These are phyloP conservation scores for Cordyceps sp. DNA, from an alignment of 2,329 filamentous ascomycete species.

Conservation along the genomic window DNA sequence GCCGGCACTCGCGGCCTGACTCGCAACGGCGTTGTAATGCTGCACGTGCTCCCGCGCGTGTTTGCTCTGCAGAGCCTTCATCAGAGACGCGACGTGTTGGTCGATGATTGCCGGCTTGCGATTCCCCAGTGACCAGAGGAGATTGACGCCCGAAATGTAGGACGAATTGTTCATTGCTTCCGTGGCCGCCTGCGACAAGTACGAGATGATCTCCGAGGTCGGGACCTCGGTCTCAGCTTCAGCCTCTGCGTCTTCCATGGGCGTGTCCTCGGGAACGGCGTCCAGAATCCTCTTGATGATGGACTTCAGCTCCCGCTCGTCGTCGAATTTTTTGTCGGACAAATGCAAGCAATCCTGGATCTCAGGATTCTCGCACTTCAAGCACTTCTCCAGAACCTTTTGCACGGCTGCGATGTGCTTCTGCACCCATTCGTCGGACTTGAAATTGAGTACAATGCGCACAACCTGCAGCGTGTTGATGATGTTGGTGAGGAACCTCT, in stretches of 20 bases:
- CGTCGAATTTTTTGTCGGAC: slow-evolving; percentile 51
- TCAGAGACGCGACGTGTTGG: slow-evolving; percentile 68
- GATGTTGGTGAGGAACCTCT: slow-evolving; percentile 72
- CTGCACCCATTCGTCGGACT: slow-evolving; percentile 80
- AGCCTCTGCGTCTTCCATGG: slow-evolving; percentile 61
- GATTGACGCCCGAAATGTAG: slow-evolving; percentile 78
- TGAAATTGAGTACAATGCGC: slow-evolving; percentile 74
- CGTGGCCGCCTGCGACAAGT: slow-evolving; percentile 70
- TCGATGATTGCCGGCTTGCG: slow-evolving; percentile 79
- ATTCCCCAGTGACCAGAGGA: slow-evolving; percentile 79
- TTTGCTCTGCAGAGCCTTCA: slow-evolving; percentile 87
- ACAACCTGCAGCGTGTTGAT: slow-evolving; percentile 90
- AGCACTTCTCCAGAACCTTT: slow-evolving; percentile 74
- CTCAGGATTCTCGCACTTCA: slow-evolving; percentile 79
- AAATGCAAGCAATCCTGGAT: slow-evolving; percentile 85
- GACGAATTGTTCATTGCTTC: slow-evolving; percentile 71
- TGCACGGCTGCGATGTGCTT: slow-evolving; percentile 63
- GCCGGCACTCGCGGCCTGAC: slow-evolving; percentile 26
- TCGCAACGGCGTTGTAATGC: slow-evolving; percentile 45
- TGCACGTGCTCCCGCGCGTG: slow-evolving; percentile 86
- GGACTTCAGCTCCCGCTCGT: slow-evolving; percentile 54
- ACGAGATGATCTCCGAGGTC: slow-evolving; percentile 73
- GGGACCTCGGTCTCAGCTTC: slow-evolving; percentile 71
- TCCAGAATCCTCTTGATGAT: slow-evolving; percentile 72
- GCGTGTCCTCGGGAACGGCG: slow-evolving; percentile 61